A percentile compares a stretch with the other conserved stretches of the same genome.
These are phyloP conservation scores for Jaenimonas drosophilae DNA, from an alignment of 208 protist genomes.

Conservation along the genomic window DNA sequence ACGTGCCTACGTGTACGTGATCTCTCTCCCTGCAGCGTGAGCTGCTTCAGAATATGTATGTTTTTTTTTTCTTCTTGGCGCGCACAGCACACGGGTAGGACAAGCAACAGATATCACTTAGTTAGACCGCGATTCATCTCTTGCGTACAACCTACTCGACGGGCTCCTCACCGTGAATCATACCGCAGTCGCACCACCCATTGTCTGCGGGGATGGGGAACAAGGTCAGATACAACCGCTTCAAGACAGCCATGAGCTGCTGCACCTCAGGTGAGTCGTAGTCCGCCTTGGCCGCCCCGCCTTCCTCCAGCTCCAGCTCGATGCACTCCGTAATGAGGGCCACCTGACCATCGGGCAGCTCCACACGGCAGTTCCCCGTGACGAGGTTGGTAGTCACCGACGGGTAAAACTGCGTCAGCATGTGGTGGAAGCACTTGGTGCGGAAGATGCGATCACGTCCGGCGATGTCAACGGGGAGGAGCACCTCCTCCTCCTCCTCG, in stretches of 20 bases:
- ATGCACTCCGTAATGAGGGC: slow-evolving; percentile 76
- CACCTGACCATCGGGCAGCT: slow-evolving; percentile 58
- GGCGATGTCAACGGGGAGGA: slow-evolving; percentile 68
- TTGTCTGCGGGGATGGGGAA: slow-evolving; percentile 86
- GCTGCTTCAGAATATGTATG: too few relatives aligned
- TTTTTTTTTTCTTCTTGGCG: too few relatives aligned
- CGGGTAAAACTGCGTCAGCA: slow-evolving; percentile 85
- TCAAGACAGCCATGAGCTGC: slow-evolving; percentile 67
- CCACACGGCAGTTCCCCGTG: slow-evolving; percentile 50
- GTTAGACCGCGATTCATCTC: too few relatives aligned
- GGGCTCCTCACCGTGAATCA: slow-evolving; percentile 68
- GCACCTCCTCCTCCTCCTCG: slow-evolving; percentile 25
- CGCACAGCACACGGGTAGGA: too few relatives aligned
- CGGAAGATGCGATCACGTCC: slow-evolving; percentile 81
- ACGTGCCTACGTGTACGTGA: too few relatives aligned
- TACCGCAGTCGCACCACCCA: slow-evolving; percentile 88
- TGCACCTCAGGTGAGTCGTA: slow-evolving; percentile 52
- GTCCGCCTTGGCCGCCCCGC: slow-evolving; percentile 19
- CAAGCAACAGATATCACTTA: too few relatives aligned
- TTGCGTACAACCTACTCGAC: too few relatives aligned
- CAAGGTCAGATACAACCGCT: slow-evolving; percentile 84
- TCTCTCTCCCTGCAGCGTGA: too few relatives aligned
- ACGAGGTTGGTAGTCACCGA: slow-evolving; percentile 67
- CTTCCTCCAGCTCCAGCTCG: slow-evolving; percentile 65
- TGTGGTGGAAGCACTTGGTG: slow-evolving; percentile 89